phyloP scores from a whole-genome alignment of 2,329 filamentous ascomycete genomes.

The Clarireedia monteithiana region DNA sequence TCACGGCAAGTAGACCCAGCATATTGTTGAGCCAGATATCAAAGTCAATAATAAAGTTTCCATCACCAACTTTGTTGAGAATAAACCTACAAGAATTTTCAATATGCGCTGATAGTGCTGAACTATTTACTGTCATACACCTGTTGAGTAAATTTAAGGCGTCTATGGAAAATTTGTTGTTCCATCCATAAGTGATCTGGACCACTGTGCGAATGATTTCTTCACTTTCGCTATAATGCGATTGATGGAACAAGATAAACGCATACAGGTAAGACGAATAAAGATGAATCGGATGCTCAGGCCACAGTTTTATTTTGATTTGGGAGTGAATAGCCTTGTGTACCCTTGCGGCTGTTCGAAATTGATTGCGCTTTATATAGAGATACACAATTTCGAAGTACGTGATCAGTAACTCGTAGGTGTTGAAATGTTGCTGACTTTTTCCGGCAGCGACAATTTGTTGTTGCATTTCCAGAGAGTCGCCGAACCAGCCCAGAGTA shows the following conservation, averaged over 20 bases:
- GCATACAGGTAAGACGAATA: neutral
- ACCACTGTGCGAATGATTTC: neutral
- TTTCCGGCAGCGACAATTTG: neutral
- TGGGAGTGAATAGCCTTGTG: neutral
- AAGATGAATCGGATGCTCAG: neutral
- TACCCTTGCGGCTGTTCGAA: neutral
- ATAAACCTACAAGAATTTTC: neutral
- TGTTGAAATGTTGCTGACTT: neutral
- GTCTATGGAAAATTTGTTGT: neutral
- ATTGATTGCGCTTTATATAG: neutral
- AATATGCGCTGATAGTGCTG: neutral
- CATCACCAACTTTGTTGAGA: neutral
- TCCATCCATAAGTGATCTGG: neutral
- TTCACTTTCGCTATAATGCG: neutral
- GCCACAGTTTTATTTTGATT: neutral
- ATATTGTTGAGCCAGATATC: too few relatives aligned
- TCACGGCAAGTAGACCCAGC: neutral
- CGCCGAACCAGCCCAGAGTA: too few relatives aligned
- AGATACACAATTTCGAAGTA: neutral
- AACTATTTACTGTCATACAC: neutral
- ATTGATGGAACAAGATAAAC: accelerated
- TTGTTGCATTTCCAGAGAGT: too few relatives aligned
- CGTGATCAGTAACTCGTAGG: neutral
- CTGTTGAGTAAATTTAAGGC: neutral
- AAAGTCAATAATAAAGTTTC: neutral